Evolutionary conservation across 2,329 filamentous ascomycete genomes (phyloP).

Genomic region (Rhynchosporium secalis): DNA sequence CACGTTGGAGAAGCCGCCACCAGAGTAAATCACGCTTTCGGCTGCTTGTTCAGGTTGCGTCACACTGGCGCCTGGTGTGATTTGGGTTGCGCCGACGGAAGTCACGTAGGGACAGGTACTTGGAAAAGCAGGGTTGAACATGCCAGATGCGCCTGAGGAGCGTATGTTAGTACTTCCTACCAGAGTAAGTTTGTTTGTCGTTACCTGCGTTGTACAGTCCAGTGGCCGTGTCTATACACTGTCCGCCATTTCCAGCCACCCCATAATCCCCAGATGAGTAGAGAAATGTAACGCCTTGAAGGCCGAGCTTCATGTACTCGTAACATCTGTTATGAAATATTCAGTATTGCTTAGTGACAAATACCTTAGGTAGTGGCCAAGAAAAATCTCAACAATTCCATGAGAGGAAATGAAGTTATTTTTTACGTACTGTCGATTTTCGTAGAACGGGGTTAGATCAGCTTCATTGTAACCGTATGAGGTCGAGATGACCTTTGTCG

Average conservation of each 20-base stretch:
- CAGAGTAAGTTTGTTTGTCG: background rate
- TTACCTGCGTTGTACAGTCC: constrained; percentile 31
- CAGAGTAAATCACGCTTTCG: constrained; percentile 68
- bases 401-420: too few relatives aligned
- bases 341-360: too few relatives aligned
- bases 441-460: constrained; percentile 22
- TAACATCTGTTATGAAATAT: constrained; percentile 2
- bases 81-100: constrained; percentile 57
- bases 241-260: constrained; percentile 41
- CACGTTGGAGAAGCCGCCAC: constrained; percentile 67
- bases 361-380: too few relatives aligned
- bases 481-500: constrained; percentile 52
- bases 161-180: background rate
- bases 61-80: constrained; percentile 41
- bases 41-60: constrained; percentile 47
- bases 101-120: constrained; percentile 68
- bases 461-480: constrained; percentile 51
- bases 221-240: constrained; percentile 35
- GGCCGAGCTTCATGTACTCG: constrained; percentile 27
- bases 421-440: constrained; percentile 14
- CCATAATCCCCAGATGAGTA: constrained; percentile 29
- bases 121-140: constrained; percentile 56
- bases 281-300: constrained; percentile 22
- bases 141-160: constrained; percentile 21
- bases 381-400: too few relatives aligned